Base-by-base conservation (phyloP, 345 rosid genomes). In the Populus ilicifolia region DNA sequence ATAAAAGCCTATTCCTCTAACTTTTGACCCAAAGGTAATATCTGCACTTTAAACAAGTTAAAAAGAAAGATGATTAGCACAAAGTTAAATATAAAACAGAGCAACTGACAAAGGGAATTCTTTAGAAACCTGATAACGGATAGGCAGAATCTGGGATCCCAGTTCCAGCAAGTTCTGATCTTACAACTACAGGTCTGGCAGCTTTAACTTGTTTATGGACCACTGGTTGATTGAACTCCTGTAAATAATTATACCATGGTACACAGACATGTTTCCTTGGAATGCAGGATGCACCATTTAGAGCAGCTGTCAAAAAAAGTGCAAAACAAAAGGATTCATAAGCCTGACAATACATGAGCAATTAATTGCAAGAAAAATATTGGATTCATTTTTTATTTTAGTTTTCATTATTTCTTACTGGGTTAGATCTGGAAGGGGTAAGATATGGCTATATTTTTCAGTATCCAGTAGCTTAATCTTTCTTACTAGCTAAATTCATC, bases 1-100 rank as follows among this genome's bases (percentile, higher is more conserved):
- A 77, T 89, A 93, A 75, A 96, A 96, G 79, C 92, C 86, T 65
- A 92, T 79, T 80, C 99, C 98, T 86, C 96, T 91, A 63, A 88
- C 85, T 85, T 84, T 92, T 73, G 93, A 83, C 75, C 81, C 73
- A 75, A 86, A 79, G 81, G 87, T 83, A 80, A 84, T 69, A 79
- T 85, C 98, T 90, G 97, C 85, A 83, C 79, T 76, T 89, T 8
- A 64, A 41, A 71, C 16, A 43, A 43, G 8, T 27, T 71, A 30
- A 29, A 25, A 38, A 65, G 41, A 69, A 75, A 30, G 63, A 11
- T 33, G 2, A 38, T 74, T 27, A 65, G 75, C 66, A 67, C 18
- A 75, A 20, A 43, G 30, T 52, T 41, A 5, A 30, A 61, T 63
- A 25, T 52, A 25, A 25, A 67, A 39, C 20, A n/a, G 50, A 72